Evolutionary conservation across 192 early-diverging fungal genomes (phyloP), one percentile per base, ranked within the genome.

Genomic region (Coemansia sp.): DNA sequence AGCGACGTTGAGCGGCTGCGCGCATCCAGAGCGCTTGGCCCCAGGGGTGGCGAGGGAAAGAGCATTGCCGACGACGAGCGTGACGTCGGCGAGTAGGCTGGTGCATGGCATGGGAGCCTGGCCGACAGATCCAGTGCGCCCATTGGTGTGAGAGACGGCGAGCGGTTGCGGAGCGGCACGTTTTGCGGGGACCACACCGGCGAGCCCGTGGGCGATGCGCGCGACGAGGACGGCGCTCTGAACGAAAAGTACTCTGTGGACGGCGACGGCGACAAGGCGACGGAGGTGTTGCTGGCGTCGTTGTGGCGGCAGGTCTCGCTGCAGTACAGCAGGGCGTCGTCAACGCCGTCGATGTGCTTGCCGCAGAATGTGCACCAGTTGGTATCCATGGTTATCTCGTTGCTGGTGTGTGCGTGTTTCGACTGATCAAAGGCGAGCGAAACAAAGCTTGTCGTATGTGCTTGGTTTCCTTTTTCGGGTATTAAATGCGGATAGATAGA

Each of bases 291-390:
- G 56, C 34, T 41, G 58, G 59, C 32, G 61, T 79, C 77, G 42
- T 36, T 63, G 53, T 65, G 56, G 46, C 71, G 65, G 68, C 77
- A 79, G 58, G 33, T 49, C 40, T 69, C 67, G 69, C 78, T 74
- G 66, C 78, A 80, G 73, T 80, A 80, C 42, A 73, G 61, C 25
- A 58, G 49, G 11, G 66, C 78, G 23, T 74, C 72, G 53, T 80
- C 78, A n/a, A 49, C 41, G 66, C 72, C 49, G 69, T 80, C 73
- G 52, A 80, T 74, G 73, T 80, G 78, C 52, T 46, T 74, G 50
- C 78, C 78, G 73, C 78, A 80, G 62, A 75, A 70, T 55, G 70
- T 75, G 72, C 78, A 80, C 78, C 78, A 80, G 69, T 71, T 72
- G 35, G 73, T 72, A 52, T 80, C 78, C 78, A 80, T 80, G 35